Base-by-base conservation (phyloP, 371 early-diverging fungal species). In the Ecytonucleospora hepatopenaei region DNA sequence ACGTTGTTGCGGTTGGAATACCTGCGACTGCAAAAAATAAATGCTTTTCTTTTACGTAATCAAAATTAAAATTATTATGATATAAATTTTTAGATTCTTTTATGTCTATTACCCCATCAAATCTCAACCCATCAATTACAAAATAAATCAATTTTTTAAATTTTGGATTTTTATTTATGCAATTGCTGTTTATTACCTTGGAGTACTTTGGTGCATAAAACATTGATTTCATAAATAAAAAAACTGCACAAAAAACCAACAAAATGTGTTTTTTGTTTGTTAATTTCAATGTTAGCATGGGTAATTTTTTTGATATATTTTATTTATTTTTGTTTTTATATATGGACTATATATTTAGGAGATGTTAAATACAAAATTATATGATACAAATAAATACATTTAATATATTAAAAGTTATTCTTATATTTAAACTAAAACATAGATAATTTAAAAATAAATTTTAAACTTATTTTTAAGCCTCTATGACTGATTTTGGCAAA, bases 1-100 rank as follows among this genome's bases (percentile, higher is more conserved):
- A 59, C 2, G 76, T 58, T 17, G 80, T 80, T 16, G 67, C 64
- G 17, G 80, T 80, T 15, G 80, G 80, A 16, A 69, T 73, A 12
- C 71, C 75, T 33, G 69, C 59, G 16, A 77, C 55, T 54, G 72
- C 70, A 28, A 72, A n/a, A 30, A 54, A 71, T 54, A 59, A 57
- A 5, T 33, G 34, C 0, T 34, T 30, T 3, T 48, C 24, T 35
- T 54, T 34, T 17, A 17, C 28, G 30, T 8, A 30, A 17, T 56
- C 30, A 30, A 19, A 48, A 33, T 47, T 23, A 24, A 23, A 63
- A 16, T 65, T 64, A 28, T 70, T 64, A 27, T 40, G 33, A 27
- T 70, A 65, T 16, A 28, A 32, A 17, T 54, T 58, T 15, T 12
- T 8, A n/a, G 47, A 21, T 59, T 67, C 71, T 0, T 24, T 30